phyloP scores from a whole-genome alignment of 2,329 filamentous ascomycete species.

The Coniella lustricola region DNA sequence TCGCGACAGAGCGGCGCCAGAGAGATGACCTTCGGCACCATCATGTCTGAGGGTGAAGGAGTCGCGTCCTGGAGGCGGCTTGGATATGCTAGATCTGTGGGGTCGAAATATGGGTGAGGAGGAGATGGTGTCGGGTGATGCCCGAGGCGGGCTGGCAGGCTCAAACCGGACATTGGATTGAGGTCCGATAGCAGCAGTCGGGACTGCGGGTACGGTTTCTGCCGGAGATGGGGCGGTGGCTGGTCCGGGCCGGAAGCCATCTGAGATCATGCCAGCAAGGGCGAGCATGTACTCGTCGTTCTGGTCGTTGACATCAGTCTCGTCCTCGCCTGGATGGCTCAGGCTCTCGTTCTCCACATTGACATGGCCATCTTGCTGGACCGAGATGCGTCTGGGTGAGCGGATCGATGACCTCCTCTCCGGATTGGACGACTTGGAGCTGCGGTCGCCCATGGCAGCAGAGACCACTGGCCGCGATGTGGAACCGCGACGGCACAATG shows the following conservation, averaged over 20 bases:
- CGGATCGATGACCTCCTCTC: conserved; percentile 15
- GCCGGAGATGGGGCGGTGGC: background rate
- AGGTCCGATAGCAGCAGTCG: background rate
- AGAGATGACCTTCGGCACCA: conserved; percentile 31
- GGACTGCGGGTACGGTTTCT: background rate
- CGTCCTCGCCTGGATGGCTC: background rate
- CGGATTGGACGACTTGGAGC: conserved; percentile 9
- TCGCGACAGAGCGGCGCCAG: conserved; percentile 19
- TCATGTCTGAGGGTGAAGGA: conserved; percentile 47
- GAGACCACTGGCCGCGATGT: background rate
- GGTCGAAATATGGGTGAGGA: conserved; percentile 3
- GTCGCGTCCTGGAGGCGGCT: conserved; percentile 42
- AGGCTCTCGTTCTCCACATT: background rate
- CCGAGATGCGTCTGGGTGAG: conserved; percentile 11
- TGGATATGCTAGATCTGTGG: conserved; percentile 49
- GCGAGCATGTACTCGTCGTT: conserved; percentile 16
- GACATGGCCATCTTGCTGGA: conserved; percentile 3
- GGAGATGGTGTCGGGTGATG: conserved; percentile 2
- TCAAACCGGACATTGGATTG: conserved; percentile 2
- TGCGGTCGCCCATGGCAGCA: conserved; percentile 10
- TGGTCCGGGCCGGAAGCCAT: conserved; percentile 10
- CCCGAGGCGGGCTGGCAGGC: background rate
- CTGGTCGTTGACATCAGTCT: background rate
- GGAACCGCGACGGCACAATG: background rate
- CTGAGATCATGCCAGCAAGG: conserved; percentile 11